Percentiles rank a stretch among this genome's conserved stretches.
These are phyloP conservation scores for Cryptococcus sp. DNA, from an alignment of 1,284 basidiomycete genomes.

Conservation along the genomic window DNA sequence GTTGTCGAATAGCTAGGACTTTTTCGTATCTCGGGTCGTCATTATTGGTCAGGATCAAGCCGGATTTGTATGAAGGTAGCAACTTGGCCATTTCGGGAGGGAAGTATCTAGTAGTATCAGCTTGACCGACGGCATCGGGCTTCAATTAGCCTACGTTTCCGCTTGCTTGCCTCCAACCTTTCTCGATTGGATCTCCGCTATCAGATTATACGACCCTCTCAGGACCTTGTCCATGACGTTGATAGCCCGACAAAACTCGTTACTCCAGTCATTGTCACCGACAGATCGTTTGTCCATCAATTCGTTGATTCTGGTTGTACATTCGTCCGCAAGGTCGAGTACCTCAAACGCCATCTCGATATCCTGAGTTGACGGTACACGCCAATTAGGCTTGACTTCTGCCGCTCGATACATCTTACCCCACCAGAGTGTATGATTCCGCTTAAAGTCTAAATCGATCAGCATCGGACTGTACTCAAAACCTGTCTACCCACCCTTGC, in stretches of 20 bases:
- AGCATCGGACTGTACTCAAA: slow-evolving; percentile 2
- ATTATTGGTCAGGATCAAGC: slow-evolving; percentile 69
- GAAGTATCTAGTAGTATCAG: slow-evolving; percentile 50
- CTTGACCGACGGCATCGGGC: background rate
- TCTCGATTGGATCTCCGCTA: slow-evolving; percentile 38
- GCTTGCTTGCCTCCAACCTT: slow-evolving; percentile 36
- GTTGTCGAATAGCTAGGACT: slow-evolving; percentile 58
- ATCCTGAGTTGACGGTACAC: slow-evolving; percentile 54
- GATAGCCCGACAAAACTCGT: slow-evolving; percentile 85
- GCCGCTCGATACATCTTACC: slow-evolving; percentile 73
- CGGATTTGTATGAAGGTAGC: slow-evolving; percentile 62
- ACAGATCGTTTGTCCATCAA: slow-evolving; percentile 56
- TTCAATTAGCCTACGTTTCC: slow-evolving; percentile 14
- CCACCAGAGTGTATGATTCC: slow-evolving; percentile 73
- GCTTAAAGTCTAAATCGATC: slow-evolving; percentile 59
- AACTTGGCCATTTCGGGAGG: slow-evolving; percentile 60
- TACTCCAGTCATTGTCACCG: slow-evolving; percentile 66
- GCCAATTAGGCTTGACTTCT: slow-evolving; percentile 85
- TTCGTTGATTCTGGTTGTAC: slow-evolving; percentile 63
- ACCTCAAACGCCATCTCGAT: slow-evolving; percentile 77
- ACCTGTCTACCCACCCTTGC: slow-evolving; percentile 55
- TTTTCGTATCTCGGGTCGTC: slow-evolving; percentile 70
- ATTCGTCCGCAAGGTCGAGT: slow-evolving; percentile 55
- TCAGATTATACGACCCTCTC: slow-evolving; percentile 30
- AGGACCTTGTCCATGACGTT: slow-evolving; percentile 34